Conservation (phyloP, 73 alveolate species). For the Tetrahymena elliotti region DNA sequence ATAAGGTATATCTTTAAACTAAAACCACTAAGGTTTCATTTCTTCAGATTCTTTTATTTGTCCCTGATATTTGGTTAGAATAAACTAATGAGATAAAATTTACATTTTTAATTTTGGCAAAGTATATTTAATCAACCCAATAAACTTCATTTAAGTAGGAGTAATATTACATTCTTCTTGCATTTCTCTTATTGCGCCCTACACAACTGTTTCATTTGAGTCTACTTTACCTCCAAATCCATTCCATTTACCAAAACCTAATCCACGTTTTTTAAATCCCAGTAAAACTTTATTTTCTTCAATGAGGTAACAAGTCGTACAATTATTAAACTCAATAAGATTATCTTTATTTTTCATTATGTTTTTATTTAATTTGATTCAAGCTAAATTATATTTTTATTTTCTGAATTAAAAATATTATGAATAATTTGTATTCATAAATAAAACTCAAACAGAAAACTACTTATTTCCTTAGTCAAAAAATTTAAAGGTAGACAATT, state of each 20-base stretch:
- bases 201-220: background rate
- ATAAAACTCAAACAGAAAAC: no score
- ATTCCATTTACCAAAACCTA: background rate
- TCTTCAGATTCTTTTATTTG: background rate
- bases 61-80: background rate
- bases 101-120: background rate
- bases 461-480: no score
- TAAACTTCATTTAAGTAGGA: background rate
- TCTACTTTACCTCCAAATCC: background rate
- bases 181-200: background rate
- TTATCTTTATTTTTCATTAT: background rate
- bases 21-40: background rate
- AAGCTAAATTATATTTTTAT: no score
- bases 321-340: no score
- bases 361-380: no score
- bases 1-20: background rate
- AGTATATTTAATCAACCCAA: background rate
- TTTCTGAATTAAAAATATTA: no score
- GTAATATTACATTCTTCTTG: background rate
- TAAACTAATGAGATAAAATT: background rate
- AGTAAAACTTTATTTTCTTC: background rate
- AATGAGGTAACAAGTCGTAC: background rate
- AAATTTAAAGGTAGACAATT: no score
- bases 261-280: background rate
- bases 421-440: no score